Evolutionary conservation across 306 rosid species (phyloP), one percentile per base, ranked within the genome.

Genomic region (Coriaria nepalensis): DNA sequence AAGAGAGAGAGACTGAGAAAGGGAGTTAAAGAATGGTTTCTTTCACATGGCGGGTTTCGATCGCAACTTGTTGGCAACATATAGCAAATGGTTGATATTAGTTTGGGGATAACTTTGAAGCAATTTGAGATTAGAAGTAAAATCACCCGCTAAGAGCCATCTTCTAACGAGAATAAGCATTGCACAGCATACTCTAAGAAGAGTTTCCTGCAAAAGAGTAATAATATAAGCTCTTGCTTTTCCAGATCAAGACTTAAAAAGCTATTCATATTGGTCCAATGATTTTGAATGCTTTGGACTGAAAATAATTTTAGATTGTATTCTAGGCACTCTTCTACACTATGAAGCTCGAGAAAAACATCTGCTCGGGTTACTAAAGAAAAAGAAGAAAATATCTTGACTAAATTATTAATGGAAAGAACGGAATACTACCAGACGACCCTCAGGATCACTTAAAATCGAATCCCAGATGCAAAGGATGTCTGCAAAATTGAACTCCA

Each of bases 61-160:
- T 64, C 98, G 88, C 69, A 92, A 61, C 81, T 92, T 92, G 75
- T 85, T 82, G 52, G 98, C 98, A 40, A 92, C 98, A 49, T 92
- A 85, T 43, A 92, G 94, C 78, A 85, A 71, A 80, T 92, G 98
- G 41, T 96, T 73, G 55, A 92, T 92, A 73, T 85, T 92, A 37
- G 98, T 76, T 0, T 94, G 70, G 6, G 98, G 98, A 52, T 85
- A 92, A 54, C 62, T 67, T 57, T 92, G 98, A 58, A 92, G 80
- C 69, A 92, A 68, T 71, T 92, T 92, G 55, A 92, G 98, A 79
- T 85, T 92, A 2, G 94, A 78, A 33, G 98, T 92, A 69, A 92
- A 92, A 92, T 92, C 98, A 12, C 98, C 98, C 0, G 96, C 98
- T 40, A 92, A 75, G 56, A 92, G 81, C 46, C 96, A 93, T 52